Conservation (phyloP, 169 alveolate genomes). For the Toxoplasma gondii region DNA sequence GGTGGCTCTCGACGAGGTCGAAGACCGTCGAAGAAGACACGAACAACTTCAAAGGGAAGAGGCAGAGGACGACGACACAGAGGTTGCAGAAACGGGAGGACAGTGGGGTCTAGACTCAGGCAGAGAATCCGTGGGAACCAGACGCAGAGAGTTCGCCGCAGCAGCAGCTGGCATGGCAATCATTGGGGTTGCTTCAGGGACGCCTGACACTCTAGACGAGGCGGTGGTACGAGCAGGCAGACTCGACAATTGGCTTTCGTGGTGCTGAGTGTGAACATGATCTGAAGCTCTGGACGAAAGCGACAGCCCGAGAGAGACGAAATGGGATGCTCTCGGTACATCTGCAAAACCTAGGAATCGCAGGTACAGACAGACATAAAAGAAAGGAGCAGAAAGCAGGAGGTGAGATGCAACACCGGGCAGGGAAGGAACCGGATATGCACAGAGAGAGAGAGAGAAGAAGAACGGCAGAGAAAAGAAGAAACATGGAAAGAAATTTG, state of each 20-base stretch:
- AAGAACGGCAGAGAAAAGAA: no score
- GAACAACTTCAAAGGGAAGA: neutral
- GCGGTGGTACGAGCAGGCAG: conserved; percentile 15
- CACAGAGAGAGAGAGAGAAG: no score
- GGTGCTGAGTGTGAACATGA: neutral
- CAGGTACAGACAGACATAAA: no score
- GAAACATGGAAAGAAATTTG: no score
- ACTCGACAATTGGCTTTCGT: conserved; percentile 8
- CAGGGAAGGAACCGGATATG: no score
- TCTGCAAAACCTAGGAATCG: no score
- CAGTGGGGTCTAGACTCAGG: neutral
- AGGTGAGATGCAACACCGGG: no score
- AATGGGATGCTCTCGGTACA: no score
- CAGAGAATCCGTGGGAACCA: neutral
- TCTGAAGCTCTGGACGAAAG: no score
- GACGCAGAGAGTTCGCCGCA: neutral
- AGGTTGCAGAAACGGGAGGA: neutral
- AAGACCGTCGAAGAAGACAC: neutral
- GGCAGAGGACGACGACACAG: neutral
- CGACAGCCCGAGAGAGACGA: no score
- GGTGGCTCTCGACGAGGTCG: conserved; percentile 11
- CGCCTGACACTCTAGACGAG: neutral
- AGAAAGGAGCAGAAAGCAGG: no score
- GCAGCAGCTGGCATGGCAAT: conserved; percentile 20
- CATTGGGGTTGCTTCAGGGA: neutral